These are phyloP conservation scores for Rehmannia glutinosa DNA, from an alignment of 257 asterid genomes.

Conservation along the genomic window DNA sequence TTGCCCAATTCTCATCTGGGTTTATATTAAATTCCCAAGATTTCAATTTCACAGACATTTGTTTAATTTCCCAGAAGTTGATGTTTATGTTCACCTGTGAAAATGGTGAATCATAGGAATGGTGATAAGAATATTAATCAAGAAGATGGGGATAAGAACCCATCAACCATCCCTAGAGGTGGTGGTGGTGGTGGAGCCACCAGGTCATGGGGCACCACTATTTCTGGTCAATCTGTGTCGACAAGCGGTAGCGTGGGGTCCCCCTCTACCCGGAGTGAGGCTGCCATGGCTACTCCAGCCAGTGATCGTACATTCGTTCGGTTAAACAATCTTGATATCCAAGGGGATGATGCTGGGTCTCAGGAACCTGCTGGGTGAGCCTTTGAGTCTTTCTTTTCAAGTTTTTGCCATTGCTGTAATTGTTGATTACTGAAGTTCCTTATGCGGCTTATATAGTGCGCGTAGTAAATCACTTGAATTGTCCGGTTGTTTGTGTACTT, in stretches of 20 bases:
- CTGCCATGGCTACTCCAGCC: slow-evolving; percentile 57
- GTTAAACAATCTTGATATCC: slow-evolving; percentile 58
- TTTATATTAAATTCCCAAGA: slow-evolving; percentile 8
- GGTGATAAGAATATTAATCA: slow-evolving; percentile 23
- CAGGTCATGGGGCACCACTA: slow-evolving; percentile 64
- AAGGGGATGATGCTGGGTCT: slow-evolving; percentile 71
- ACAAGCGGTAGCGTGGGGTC: slow-evolving; percentile 80
- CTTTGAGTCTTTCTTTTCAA: not conserved
- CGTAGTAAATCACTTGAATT: not conserved
- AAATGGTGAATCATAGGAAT: slow-evolving; percentile 43
- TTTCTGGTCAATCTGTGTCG: slow-evolving; percentile 74
- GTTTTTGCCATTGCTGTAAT: not conserved
- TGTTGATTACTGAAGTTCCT: slow-evolving; percentile 1
- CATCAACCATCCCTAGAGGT: slow-evolving; percentile 38
- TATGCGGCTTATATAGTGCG: not conserved
- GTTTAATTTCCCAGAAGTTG: not conserved
- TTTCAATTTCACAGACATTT: not conserved
- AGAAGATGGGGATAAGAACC: slow-evolving; percentile 51
- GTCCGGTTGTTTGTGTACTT: not conserved
- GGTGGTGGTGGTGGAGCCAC: slow-evolving; percentile 45
- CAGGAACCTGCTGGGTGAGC: slow-evolving; percentile 71
- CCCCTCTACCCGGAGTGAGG: slow-evolving; percentile 78
- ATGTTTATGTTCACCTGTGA: slow-evolving; percentile 18
- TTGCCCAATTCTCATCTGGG: slow-evolving; percentile 18
- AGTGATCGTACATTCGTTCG: slow-evolving; percentile 42